phyloP scores from a whole-genome alignment of 768 basidiomycete species.

The Mycena rosella region DNA sequence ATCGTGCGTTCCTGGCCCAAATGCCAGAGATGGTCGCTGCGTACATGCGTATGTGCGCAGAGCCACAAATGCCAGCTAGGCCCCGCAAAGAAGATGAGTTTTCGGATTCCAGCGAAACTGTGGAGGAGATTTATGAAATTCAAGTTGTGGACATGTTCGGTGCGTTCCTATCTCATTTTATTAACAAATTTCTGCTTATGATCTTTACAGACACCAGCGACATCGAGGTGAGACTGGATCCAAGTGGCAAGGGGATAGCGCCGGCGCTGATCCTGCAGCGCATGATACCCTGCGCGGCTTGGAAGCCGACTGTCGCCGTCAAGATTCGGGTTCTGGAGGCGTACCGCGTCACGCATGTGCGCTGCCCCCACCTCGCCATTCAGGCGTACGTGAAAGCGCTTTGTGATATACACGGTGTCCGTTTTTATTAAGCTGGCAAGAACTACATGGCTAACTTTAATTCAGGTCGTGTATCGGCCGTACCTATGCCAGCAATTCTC shows the following conservation, averaged over 20 bases:
- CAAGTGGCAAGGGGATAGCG: not conserved
- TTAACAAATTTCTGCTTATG: not conserved
- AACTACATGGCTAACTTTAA: too few species aligned
- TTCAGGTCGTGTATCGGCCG: too few species aligned
- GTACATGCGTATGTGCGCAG: not conserved
- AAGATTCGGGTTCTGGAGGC: slow-evolving; percentile 16
- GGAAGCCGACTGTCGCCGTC: slow-evolving; percentile 23
- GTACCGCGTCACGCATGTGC: not conserved
- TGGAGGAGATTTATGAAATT: not conserved
- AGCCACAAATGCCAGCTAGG: not conserved
- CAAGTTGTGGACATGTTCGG: slow-evolving; percentile 1
- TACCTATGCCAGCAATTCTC: too few species aligned
- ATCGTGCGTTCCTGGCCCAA: not conserved
- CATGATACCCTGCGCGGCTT: slow-evolving; percentile 26
- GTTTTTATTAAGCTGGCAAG: not conserved
- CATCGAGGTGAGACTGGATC: not conserved
- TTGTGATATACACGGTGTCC: not conserved
- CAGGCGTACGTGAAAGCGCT: not conserved
- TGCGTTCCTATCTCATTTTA: not conserved
- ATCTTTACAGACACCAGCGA: not conserved
- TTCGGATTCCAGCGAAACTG: not conserved
- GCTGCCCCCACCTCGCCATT: not conserved
- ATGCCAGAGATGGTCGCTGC: slow-evolving; percentile 5
- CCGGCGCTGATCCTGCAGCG: not conserved
- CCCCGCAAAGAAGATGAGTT: not conserved